Base-by-base conservation (phyloP, 176 grass and related monocot species). In the Secale cereale region DNA sequence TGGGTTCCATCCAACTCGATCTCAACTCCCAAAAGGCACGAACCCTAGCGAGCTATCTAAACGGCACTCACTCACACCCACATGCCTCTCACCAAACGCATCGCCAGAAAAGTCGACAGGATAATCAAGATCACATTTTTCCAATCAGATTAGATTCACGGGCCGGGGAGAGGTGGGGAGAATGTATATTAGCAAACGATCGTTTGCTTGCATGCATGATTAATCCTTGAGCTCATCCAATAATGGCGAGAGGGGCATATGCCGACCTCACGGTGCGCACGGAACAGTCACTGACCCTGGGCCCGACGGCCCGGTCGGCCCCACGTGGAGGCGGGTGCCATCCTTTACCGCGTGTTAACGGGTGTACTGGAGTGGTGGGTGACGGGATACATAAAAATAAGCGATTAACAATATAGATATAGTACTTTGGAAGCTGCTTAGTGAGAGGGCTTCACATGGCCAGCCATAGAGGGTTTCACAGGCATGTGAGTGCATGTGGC, bases 381-480 rank as follows among this genome's bases (percentile, higher is more conserved):
- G 28, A 0, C 26, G 0, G 8, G 43, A 52, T 74, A 57, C 3
- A 57, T 64, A 52, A 50, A 63, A 37, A 29, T 30, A 46, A 0
- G 59, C 72, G 40, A 88, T 70, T 65, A 61, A 76, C 22, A 46
- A 66, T 79, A 62, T 59, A 25, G 3, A 33, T 35, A 29, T 65
- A 32, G 46, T 45, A 46, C 35, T 68, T 90, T 88, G 88, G 90
- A 95, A 95, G 91, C 70, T 95, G 88, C 90, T 88, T 74, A 74
- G 90, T 78, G 82, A 95, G 90, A 92, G 90, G 88, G 81, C 62
- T 89, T 92, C 88, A 95, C 86, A 92, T 90, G 90, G 89, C 81
- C 81, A 89, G 59, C 77, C 59, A 59, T 71, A 43, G 32, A 19
- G 83, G 77, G 78, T 54, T 20, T 54, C 50, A 56, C 50, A 90